phyloP scores from a whole-genome alignment of 2,329 filamentous ascomycete genomes.

The Colletotrichum spaethianum region DNA sequence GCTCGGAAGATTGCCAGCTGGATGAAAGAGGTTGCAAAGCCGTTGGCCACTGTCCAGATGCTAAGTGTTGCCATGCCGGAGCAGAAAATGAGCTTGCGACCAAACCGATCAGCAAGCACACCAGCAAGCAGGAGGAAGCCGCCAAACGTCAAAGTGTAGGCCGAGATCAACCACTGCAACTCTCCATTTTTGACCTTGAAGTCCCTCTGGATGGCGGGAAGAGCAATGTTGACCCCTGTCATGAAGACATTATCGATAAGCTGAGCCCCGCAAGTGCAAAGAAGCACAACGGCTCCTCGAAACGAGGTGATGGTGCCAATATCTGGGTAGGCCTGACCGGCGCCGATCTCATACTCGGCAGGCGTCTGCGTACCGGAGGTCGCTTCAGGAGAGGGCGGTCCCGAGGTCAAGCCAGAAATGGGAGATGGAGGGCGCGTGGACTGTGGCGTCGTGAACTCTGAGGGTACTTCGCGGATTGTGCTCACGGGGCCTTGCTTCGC shows the following conservation, averaged over 20 bases:
- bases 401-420: conserved; percentile 8
- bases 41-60: conserved; percentile 30
- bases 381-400: conserved; percentile 14
- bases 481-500: conserved; percentile 31
- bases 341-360: conserved; percentile 18
- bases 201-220: conserved; percentile 31
- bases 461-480: conserved; percentile 33
- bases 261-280: conserved; percentile 34
- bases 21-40: conserved; percentile 30
- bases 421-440: conserved; percentile 34
- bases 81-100: conserved; percentile 36
- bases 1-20: conserved; percentile 35
- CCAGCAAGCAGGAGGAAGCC: conserved; percentile 30
- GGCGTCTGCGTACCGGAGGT: background rate
- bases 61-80: conserved; percentile 33
- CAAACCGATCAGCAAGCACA: conserved; percentile 35
- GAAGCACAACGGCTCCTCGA: conserved; percentile 17
- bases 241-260: conserved; percentile 32
- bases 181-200: conserved; percentile 26
- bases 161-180: conserved; percentile 36
- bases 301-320: conserved; percentile 31
- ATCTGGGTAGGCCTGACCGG: conserved; percentile 32
- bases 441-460: conserved; percentile 29
- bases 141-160: conserved; percentile 36
- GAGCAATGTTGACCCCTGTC: conserved; percentile 30